phyloP scores from a whole-genome alignment of 2,329 filamentous ascomycete genomes.

The Cladosporium sp. region DNA sequence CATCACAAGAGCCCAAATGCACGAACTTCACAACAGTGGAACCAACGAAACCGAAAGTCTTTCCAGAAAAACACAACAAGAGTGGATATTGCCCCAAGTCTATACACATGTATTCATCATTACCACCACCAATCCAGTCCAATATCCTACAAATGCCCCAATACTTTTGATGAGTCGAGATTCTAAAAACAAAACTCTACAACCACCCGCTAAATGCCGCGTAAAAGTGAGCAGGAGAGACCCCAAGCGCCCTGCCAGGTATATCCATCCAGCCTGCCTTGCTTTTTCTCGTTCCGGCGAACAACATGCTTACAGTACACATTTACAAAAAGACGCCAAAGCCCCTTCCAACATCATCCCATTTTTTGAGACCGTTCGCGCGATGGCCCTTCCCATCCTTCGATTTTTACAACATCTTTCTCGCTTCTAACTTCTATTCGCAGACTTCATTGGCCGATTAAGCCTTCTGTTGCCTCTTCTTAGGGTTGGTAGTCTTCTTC shows the following conservation, averaged over 20 bases:
- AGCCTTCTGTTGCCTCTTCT: constrained; percentile 18
- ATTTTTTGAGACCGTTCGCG: background rate
- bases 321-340: background rate
- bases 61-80: background rate
- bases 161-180: background rate
- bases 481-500: constrained; percentile 13
- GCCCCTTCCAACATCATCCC: background rate
- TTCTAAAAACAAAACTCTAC: background rate
- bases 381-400: background rate
- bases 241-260: background rate
- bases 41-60: no score
- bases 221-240: background rate
- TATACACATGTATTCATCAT: background rate
- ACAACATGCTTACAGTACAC: background rate
- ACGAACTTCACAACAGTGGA: background rate
- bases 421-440: background rate
- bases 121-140: background rate
- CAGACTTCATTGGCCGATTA: background rate
- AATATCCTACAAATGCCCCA: background rate
- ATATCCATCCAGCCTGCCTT: no score
- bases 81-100: background rate
- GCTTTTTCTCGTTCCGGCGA: background rate
- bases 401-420: background rate
- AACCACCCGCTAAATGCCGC: background rate
- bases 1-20: background rate